These are phyloP conservation scores for Pichiaceae sp. DNA, from an alignment of 1,139 yeast species.

Conservation along the genomic window DNA sequence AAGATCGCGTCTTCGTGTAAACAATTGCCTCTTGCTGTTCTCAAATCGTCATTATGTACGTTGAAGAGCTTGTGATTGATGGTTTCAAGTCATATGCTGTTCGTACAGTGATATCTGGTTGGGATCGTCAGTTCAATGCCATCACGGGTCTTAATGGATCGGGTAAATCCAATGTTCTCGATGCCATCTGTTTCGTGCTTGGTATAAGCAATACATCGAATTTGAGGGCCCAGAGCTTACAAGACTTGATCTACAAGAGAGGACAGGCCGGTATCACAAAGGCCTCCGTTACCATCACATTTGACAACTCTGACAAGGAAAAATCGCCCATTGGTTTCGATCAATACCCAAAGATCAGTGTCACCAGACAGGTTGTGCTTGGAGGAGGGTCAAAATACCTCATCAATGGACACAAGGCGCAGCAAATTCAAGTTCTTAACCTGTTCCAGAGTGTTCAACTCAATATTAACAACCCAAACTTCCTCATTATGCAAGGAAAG, in stretches of 20 bases:
- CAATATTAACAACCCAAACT: constrained; percentile 93
- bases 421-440: constrained; percentile 85
- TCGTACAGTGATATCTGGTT: constrained; percentile 87
- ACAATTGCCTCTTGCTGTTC: too few relatives aligned
- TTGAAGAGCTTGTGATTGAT: constrained; percentile 90
- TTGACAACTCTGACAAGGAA: constrained; percentile 70
- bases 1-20: too few relatives aligned
- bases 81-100: constrained; percentile 98
- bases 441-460: constrained; percentile 91
- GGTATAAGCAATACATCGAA: constrained; percentile 94
- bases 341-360: constrained; percentile 70
- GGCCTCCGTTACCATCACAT: constrained; percentile 93
- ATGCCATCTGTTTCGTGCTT: constrained; percentile 95
- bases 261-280: constrained; percentile 98
- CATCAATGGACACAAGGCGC: constrained; percentile 94
- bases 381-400: constrained; percentile 92
- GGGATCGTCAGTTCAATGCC: constrained; percentile 97
- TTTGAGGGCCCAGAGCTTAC: constrained; percentile 87
- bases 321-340: constrained; percentile 88
- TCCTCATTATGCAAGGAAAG: constrained; percentile 96
- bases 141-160: constrained; percentile 97
- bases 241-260: constrained; percentile 89
- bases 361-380: constrained; percentile 82
- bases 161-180: constrained; percentile 91
- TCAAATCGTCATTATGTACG: constrained; percentile 72